Evolutionary conservation across 2,329 filamentous ascomycete genomes (phyloP).

Genomic region (Epichloe brachyelytri): DNA sequence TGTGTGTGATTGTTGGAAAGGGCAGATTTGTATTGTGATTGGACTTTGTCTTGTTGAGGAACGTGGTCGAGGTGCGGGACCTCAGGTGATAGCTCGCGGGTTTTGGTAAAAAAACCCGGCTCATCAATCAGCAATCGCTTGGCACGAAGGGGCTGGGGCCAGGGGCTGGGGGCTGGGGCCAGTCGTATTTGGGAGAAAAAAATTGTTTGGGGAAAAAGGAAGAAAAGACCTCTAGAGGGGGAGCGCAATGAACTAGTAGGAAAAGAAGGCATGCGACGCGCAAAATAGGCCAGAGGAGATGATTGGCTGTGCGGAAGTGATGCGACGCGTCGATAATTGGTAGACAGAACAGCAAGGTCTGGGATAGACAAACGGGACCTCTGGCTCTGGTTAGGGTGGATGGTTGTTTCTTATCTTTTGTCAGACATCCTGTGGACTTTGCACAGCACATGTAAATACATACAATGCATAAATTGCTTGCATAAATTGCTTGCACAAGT

Average conservation of each 20-base stretch:
- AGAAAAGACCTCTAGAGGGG: background rate
- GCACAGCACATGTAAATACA: background rate
- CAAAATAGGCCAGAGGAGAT: background rate
- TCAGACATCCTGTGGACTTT: too few species aligned
- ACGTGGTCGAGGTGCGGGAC: too few species aligned
- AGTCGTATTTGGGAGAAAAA: background rate
- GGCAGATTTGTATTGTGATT: too few species aligned
- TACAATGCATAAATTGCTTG: background rate
- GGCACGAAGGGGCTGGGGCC: too few species aligned
- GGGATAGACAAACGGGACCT: background rate
- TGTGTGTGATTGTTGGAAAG: background rate
- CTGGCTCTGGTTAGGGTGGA: too few species aligned
- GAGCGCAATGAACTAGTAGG: background rate
- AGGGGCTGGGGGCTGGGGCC: too few species aligned
- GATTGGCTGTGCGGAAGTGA: background rate
- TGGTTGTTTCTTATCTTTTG: too few species aligned
- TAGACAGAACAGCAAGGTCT: background rate
- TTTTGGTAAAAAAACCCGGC: too few species aligned
- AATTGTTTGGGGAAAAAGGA: background rate
- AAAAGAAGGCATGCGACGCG: background rate
- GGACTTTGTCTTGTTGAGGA: too few species aligned
- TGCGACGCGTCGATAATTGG: slow-evolving; percentile 1
- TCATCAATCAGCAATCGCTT: too few species aligned
- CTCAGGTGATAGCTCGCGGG: too few species aligned
- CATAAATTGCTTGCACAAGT: background rate